Evolutionary conservation across 495 filamentous ascomycete species (phyloP), one percentile per base, ranked within the genome.

Genomic region (Aspergillus campestris): DNA sequence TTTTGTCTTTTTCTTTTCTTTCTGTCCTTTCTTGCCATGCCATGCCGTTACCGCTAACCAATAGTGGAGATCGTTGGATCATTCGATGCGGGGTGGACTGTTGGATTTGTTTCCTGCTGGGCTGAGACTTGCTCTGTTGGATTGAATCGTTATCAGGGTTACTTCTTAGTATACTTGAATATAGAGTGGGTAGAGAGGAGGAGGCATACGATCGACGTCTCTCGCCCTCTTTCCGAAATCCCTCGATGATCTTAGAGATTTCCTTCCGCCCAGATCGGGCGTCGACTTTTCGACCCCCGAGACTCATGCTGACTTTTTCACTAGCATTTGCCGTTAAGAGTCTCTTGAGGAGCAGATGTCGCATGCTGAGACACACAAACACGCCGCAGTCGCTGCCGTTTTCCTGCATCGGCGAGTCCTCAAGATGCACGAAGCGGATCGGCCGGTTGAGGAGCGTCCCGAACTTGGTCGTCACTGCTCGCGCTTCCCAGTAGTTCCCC

Each of bases 361-460:
- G 76, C 90, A 97, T 99, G 44, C 84, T 75, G 52, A 95, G 77
- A 61, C 94, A 97, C 2, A 99, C 94, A 61, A 88, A 96, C 0
- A 99, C 89, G 10, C 94, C 94, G 58, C 94, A 99, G 66, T 97
- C 94, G 50, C 75, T 87, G 42, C 83, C 79, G 54, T 97, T 96
- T 50, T 89, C 86, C 63, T 99, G 94, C 51, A 95, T 84, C 3
- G 92, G 94, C 7, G 79, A 81, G 58, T 97, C 92, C 5, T 81
- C 69, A 27, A 99, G 68, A 65, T 90, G 76, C 47, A 82, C 67
- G 56, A 91, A 95, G 6, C 74, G 64, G 8, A 97, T 67, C 1
- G 62, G 62, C 34, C 73, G 66, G 31, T 79, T 77, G 1, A 99
- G 71, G 11, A 97, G 64, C 8, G 59, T 53, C 2, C 72, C 65